Base-by-base conservation (phyloP, 2,329 filamentous ascomycete species). In the Drechslerella coelobrocha region DNA sequence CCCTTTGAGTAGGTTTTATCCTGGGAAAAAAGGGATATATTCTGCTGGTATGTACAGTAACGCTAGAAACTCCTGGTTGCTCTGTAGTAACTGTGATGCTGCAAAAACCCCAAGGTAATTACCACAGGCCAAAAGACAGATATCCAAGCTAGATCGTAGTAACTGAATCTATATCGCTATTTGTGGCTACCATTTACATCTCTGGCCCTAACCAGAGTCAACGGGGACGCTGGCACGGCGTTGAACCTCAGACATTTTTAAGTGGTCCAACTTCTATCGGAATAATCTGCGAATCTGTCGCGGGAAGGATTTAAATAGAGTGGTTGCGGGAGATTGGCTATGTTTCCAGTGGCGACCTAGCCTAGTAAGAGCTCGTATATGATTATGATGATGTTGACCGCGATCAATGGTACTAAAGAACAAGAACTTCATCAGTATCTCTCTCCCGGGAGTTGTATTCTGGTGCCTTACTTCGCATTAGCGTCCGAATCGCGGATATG, bases 401-500 rank as follows among this genome's bases (percentile, higher is more conserved):
- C 56, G 55, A 72, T 72, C 23, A 72, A 47, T 31, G 68, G 68
- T 72, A 72, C 68, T 72, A 39, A 12, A 21, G 14, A 9, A 12
- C 47, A 10, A 2, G 5, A n/a, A 12, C 56, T 43, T 31, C 6
- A 48, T n/a, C 26, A 12, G 9, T 14, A 14, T 14, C 10, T 5
- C 14, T 21, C 41, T 21, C 41, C 5, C 14, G 10, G 41, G 19
- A 14, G 9, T 21, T 19, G 21, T 8, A 19, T 12, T 26, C 5
- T 2, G 21, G 4, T n/a, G 2, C 2, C 68, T 68, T 84, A 97
- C 92, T 92, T 82, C 93, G 86, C 91, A 96, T 96, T 60, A 97
- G 82, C 65, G 91, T 96, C 79, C 93, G 84, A 75, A 97, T 89
- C 77, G 90, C 94, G 34, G 90, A 90, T 74, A 97, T 94, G 76